Percentiles rank a stretch among this genome's conserved stretches.
Evolutionary conservation across 768 basidiomycete genomes (phyloP).

Genomic region (Strobilomyces echinocephalus): DNA sequence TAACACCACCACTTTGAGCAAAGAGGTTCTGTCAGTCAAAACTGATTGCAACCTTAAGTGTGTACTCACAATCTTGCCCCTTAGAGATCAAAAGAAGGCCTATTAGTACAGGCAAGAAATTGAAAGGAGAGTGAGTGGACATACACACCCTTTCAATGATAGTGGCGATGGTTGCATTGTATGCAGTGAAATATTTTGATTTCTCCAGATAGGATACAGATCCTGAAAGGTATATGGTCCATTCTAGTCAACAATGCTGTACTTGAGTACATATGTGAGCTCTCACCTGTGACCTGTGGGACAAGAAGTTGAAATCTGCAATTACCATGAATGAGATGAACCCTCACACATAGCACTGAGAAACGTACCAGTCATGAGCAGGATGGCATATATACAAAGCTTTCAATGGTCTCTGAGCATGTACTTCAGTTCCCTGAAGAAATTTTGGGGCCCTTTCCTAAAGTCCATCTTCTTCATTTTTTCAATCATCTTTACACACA

Average conservation of each 20-base stretch:
- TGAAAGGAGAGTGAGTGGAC: conserved; percentile 18
- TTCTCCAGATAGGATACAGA: conserved; percentile 70
- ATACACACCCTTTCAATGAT: conserved; percentile 74
- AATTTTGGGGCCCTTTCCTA: conserved; percentile 58
- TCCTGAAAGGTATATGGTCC: conserved; percentile 35
- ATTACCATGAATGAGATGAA: background rate
- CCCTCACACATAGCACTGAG: background rate
- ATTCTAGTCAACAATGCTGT: background rate
- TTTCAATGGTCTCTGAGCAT: conserved; percentile 86
- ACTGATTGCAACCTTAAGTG: conserved; percentile 3
- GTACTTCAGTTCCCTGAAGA: conserved; percentile 62
- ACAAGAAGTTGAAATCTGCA: conserved; percentile 70
- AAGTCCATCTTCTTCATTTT: conserved; percentile 33
- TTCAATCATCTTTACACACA: conserved; percentile 56
- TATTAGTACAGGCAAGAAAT: background rate
- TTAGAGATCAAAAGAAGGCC: conserved; percentile 15
- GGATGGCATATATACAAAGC: conserved; percentile 74
- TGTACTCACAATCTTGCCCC: conserved; percentile 42
- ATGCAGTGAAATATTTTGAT: conserved; percentile 55
- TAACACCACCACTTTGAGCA: conserved; percentile 50
- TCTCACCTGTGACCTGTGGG: conserved; percentile 62
- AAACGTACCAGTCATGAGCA: conserved; percentile 63
- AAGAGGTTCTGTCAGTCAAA: background rate
- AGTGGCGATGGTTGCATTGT: conserved; percentile 66
- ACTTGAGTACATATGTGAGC: background rate